Evolutionary conservation across 305 asterid species (phyloP).

Genomic region (Striga hermonthica): DNA sequence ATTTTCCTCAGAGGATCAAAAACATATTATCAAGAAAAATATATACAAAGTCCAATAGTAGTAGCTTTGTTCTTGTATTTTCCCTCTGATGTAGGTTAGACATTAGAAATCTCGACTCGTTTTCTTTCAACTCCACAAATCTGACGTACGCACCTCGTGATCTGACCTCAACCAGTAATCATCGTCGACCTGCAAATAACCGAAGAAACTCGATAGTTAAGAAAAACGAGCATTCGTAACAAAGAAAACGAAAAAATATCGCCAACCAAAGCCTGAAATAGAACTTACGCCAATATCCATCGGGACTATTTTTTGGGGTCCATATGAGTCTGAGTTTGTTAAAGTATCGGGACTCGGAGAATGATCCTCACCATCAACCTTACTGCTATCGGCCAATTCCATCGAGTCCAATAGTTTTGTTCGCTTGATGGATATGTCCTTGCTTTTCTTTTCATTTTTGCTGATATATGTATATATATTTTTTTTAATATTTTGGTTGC

Average conservation of each 20-base stretch:
- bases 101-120: constrained; percentile 24
- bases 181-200: constrained; percentile 46
- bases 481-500: constrained; percentile 9
- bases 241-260: background rate
- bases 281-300: constrained; percentile 55
- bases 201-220: constrained; percentile 7
- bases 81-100: constrained; percentile 13
- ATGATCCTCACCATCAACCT: constrained; percentile 30
- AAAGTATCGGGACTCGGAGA: constrained; percentile 35
- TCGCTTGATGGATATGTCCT: constrained; percentile 40
- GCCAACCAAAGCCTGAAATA: constrained; percentile 2
- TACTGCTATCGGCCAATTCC: constrained; percentile 31
- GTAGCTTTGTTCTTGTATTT: constrained; percentile 6
- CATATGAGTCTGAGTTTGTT: constrained; percentile 35
- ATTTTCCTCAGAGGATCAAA: background rate
- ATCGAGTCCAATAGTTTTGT: constrained; percentile 38
- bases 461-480: constrained; percentile 38
- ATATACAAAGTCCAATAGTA: constrained; percentile 23
- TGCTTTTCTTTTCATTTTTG: constrained; percentile 38
- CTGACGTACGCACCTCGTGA: constrained; percentile 41
- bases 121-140: constrained; percentile 52
- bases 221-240: background rate
- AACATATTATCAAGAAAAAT: constrained; percentile 21
- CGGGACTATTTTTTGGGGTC: constrained; percentile 57
- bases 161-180: constrained; percentile 79